Conservation (phyloP, 352 stramenopile species). For the Paralagenidium karlingii region DNA sequence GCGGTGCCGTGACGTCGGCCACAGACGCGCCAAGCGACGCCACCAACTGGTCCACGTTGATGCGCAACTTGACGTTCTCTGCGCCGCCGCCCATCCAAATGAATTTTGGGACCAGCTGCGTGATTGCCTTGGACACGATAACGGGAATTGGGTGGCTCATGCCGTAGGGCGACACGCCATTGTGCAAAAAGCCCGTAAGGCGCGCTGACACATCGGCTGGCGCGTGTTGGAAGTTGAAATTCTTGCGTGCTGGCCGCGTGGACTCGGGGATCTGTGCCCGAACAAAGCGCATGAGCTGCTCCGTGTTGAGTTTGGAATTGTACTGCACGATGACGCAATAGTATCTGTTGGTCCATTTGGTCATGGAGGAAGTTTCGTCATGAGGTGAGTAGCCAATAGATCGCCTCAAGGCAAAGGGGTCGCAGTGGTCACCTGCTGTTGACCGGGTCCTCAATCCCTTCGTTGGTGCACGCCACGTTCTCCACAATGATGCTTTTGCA, state of each 20-base stretch:
- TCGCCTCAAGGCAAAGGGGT: neutral
- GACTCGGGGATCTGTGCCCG: conserved; percentile 37
- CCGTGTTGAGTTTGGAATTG: conserved; percentile 66
- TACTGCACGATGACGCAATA: conserved; percentile 83
- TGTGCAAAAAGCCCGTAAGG: conserved; percentile 78
- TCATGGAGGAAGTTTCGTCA: no score
- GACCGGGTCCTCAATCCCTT: conserved; percentile 30
- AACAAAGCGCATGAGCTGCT: conserved; percentile 76
- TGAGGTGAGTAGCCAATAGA: neutral
- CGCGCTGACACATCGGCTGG: conserved; percentile 46
- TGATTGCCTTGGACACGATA: conserved; percentile 46
- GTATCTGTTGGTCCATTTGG: no score
- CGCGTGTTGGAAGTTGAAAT: conserved; percentile 83
- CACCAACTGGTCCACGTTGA: conserved; percentile 53
- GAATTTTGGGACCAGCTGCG: conserved; percentile 34
- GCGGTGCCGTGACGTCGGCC: conserved; percentile 41
- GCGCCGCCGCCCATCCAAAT: conserved; percentile 73
- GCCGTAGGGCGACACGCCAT: conserved; percentile 72
- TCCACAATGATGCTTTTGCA: conserved; percentile 87
- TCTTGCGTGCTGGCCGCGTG: conserved; percentile 49
- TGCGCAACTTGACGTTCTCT: conserved; percentile 64
- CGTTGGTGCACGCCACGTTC: conserved; percentile 65
- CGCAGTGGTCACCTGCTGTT: conserved; percentile 31
- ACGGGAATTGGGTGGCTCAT: conserved; percentile 61
- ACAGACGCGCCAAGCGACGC: conserved; percentile 30